Base-by-base conservation (phyloP, 805 yeast species). In the Myxozyma sirexii region DNA sequence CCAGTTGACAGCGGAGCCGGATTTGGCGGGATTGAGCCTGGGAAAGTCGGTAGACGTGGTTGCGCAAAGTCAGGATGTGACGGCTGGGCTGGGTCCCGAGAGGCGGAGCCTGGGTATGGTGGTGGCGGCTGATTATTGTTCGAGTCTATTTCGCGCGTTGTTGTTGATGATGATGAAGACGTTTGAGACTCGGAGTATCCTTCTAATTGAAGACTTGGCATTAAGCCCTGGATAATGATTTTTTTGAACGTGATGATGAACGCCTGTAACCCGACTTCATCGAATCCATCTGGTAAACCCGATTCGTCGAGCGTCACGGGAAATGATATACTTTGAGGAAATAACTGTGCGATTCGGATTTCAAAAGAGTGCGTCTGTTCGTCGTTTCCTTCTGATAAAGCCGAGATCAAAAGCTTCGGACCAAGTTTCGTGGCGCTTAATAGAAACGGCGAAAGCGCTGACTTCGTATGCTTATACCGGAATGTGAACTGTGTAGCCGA, bases 1-100 rank as follows among this genome's bases (percentile, higher is more conserved):
- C 67, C 68, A 3, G 69, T 68, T 2, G 72, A 64, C 19, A 56
- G 48, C 26, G 70, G 58, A 4, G 65, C 59, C 13, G 66, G 55
- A 35, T 27, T 41, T 38, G 54, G 39, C 4, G 53, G 57, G 23
- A 44, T 19, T 1, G 29, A 27, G 24, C 24, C 43, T 2, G 56
- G 49, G 15, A 43, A 39, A 15, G 50, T 21, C n/a, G 56, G 47
- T 2, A n/a, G 6, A 19, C 45, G 39, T 5, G 43, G 39, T 23
- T 26, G 50, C 7, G 56, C 50, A 21, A 35, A 15, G 41, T 31
- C 39, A 1, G 57, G 62, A 21, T 29, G 38, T n/a, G 45, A 10
- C n/a, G 51, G 51, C n/a, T 27, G 38, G 13, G 53, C 39, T 15
- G 21, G 38, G 24, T n/a, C n/a, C 6, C 29, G 39, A 26, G 50